Evolutionary conservation across 768 basidiomycete species (phyloP).

Genomic region (Naematelia encephala): DNA sequence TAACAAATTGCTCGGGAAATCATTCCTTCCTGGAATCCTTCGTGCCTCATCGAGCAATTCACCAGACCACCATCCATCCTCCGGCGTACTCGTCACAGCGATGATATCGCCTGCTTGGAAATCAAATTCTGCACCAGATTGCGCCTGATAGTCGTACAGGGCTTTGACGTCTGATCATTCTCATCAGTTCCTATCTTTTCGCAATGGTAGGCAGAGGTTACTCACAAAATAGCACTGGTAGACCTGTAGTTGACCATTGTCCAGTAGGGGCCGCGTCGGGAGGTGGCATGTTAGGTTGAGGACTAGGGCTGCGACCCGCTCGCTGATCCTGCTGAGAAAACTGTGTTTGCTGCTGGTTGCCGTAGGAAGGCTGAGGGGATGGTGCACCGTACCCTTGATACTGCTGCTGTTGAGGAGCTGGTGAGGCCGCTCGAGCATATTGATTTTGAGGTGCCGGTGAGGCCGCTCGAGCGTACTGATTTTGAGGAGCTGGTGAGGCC

Average conservation of each 20-base stretch:
- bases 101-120: slow-evolving; percentile 95
- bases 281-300: slow-evolving; percentile 50
- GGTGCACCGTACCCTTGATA: background rate
- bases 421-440: slow-evolving; percentile 6
- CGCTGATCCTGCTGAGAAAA: slow-evolving; percentile 18
- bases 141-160: slow-evolving; percentile 73
- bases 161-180: slow-evolving; percentile 61
- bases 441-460: slow-evolving; percentile 17
- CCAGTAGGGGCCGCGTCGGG: slow-evolving; percentile 60
- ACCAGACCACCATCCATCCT: slow-evolving; percentile 98
- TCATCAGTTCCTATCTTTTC: too few species aligned
- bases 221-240: slow-evolving; percentile 80
- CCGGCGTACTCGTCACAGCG: slow-evolving; percentile 87
- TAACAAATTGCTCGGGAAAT: slow-evolving; percentile 52
- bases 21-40: slow-evolving; percentile 44
- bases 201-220: slow-evolving; percentile 7
- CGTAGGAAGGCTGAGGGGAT: slow-evolving; percentile 1
- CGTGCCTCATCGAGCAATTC: slow-evolving; percentile 49
- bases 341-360: slow-evolving; percentile 12
- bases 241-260: slow-evolving; percentile 76
- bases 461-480: slow-evolving; percentile 4
- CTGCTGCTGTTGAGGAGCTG: slow-evolving; percentile 19
- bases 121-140: slow-evolving; percentile 88
- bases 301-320: slow-evolving; percentile 30
- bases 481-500: slow-evolving; percentile 34